Evolutionary conservation across 2,329 filamentous ascomycete species (phyloP).

Genomic region (Phyllosticta citriasiana): DNA sequence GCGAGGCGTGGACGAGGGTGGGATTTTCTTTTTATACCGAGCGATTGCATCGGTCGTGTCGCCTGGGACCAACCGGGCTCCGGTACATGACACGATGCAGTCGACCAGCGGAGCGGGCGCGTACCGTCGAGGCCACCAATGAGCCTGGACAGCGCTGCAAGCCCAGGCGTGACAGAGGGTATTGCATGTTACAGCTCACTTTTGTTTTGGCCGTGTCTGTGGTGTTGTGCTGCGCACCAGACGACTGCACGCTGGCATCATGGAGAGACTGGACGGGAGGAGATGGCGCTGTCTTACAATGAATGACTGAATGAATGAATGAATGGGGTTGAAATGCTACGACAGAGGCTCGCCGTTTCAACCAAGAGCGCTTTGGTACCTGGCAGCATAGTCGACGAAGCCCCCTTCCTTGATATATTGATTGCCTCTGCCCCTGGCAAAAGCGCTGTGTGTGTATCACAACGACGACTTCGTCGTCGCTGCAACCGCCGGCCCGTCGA

Average conservation of each 20-base stretch:
- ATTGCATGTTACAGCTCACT: slow-evolving; percentile 9
- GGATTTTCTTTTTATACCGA: slow-evolving; percentile 1
- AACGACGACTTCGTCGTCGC: slow-evolving; percentile 28
- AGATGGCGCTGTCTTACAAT: slow-evolving; percentile 20
- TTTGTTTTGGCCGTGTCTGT: background rate
- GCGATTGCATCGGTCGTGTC: background rate
- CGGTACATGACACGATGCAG: slow-evolving; percentile 7
- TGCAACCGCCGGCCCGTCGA: slow-evolving; percentile 23
- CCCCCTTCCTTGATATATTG: slow-evolving; percentile 30
- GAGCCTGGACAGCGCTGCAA: slow-evolving; percentile 1
- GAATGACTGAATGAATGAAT: too few species aligned
- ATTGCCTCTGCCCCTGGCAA: slow-evolving; percentile 28
- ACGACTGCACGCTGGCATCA: background rate
- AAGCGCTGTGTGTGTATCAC: slow-evolving; percentile 20
- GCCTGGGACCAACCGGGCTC: slow-evolving; percentile 3
- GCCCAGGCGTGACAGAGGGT: slow-evolving; percentile 3
- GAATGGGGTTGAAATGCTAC: slow-evolving; percentile 21
- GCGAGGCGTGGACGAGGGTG: slow-evolving; percentile 1
- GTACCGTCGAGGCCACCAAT: slow-evolving; percentile 4
- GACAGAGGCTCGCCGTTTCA: slow-evolving; percentile 24
- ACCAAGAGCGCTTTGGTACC: slow-evolving; percentile 30
- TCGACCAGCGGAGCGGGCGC: slow-evolving; percentile 5
- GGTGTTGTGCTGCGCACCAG: background rate
- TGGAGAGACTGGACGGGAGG: background rate
- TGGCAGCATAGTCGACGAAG: slow-evolving; percentile 25